Evolutionary conservation across 148 eudicot species (phyloP).

Genomic region (Pharnaceum exiguum): DNA sequence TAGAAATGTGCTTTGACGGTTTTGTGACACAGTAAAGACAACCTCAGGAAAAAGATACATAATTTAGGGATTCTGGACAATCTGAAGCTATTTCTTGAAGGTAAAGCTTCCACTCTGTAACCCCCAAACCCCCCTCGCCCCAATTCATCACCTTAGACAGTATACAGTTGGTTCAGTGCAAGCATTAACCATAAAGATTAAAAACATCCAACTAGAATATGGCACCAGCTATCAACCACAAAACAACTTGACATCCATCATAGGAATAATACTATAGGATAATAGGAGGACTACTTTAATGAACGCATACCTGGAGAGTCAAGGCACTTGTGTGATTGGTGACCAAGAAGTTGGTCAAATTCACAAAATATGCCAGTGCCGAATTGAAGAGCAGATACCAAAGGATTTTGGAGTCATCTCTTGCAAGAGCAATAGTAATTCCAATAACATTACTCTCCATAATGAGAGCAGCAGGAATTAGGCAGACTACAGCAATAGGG

Average conservation of each 20-base stretch:
- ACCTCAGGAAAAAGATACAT: no score
- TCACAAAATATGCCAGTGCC: conserved; percentile 72
- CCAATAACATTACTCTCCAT: conserved; percentile 83
- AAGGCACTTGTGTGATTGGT: conserved; percentile 94
- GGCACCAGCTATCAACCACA: background rate
- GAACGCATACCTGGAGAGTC: conserved; percentile 95
- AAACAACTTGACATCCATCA: background rate
- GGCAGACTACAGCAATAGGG: conserved; percentile 66
- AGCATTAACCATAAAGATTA: no score
- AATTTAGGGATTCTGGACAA: no score
- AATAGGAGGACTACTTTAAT: background rate
- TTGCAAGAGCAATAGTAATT: conserved; percentile 69
- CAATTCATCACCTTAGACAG: no score
- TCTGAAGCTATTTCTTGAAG: no score
- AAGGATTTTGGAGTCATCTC: conserved; percentile 50
- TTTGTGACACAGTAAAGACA: no score
- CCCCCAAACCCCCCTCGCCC: no score
- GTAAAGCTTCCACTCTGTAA: no score
- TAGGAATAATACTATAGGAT: no score
- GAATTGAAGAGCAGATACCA: conserved; percentile 89
- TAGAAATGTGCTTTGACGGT: no score
- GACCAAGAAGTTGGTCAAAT: conserved; percentile 90
- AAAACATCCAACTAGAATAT: no score
- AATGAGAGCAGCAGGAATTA: conserved; percentile 68
- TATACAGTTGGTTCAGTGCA: no score